These are phyloP conservation scores for Blastomyces gilchristii DNA, from an alignment of 2,329 filamentous ascomycete genomes.

Conservation along the genomic window DNA sequence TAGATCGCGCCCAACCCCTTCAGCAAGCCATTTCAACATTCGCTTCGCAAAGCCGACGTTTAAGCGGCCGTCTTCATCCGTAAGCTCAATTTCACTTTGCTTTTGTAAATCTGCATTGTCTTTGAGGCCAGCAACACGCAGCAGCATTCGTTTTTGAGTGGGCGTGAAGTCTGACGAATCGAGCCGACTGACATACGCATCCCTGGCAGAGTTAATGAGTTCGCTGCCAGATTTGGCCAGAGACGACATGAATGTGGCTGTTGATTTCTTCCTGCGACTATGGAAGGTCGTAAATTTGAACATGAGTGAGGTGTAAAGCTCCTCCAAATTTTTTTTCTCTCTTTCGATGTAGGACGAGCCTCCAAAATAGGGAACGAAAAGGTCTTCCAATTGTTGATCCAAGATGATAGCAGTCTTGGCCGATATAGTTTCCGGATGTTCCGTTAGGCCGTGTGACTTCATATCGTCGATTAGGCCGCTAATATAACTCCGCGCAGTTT, in stretches of 20 bases:
- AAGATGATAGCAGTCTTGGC: slow-evolving; percentile 64
- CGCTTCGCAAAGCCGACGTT: slow-evolving; percentile 84
- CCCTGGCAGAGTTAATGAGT: slow-evolving; percentile 74
- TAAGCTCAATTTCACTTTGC: slow-evolving; percentile 80
- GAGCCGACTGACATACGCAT: slow-evolving; percentile 79
- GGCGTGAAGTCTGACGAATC: slow-evolving; percentile 80
- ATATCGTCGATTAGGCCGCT: slow-evolving; percentile 80
- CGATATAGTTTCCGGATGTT: slow-evolving; percentile 85
- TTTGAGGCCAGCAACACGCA: slow-evolving; percentile 72
- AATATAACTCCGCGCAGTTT: slow-evolving; percentile 85
- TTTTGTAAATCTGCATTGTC: slow-evolving; percentile 55
- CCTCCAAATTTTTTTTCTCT: slow-evolving; percentile 59
- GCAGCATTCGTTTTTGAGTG: slow-evolving; percentile 81
- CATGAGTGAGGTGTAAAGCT: slow-evolving; percentile 77
- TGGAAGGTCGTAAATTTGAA: slow-evolving; percentile 98
- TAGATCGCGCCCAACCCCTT: slow-evolving; percentile 81
- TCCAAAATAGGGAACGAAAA: slow-evolving; percentile 57
- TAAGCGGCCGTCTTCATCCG: slow-evolving; percentile 76
- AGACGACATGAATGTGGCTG: slow-evolving; percentile 85
- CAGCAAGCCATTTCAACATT: slow-evolving; percentile 95
- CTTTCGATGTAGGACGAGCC: slow-evolving; percentile 56
- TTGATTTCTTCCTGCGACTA: slow-evolving; percentile 64
- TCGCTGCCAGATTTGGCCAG: slow-evolving; percentile 84
- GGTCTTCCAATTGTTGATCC: slow-evolving; percentile 58
- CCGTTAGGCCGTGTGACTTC: slow-evolving; percentile 86